phyloP scores from a whole-genome alignment of 139 green algal genomes.

The Volvox reticuliferus region DNA sequence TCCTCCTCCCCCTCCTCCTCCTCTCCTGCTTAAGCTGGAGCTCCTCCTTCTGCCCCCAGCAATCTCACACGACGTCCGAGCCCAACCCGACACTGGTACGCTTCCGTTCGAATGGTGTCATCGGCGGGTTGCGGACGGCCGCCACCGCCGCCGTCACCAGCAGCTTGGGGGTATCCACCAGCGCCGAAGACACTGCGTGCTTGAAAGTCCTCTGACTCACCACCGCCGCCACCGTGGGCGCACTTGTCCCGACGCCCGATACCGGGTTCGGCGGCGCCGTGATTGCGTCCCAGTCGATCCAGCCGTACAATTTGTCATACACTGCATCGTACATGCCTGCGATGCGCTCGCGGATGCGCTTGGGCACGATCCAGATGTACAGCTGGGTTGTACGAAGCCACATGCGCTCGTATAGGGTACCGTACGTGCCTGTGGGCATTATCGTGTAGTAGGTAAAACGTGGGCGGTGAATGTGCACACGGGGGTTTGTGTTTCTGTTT shows the following conservation, averaged over 20 bases:
- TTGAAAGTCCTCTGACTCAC: background rate
- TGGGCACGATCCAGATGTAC: conserved; percentile 18
- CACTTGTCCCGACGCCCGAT: background rate
- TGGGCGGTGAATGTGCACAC: no score
- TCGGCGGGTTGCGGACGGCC: background rate
- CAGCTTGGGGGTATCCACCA: background rate
- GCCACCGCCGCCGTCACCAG: background rate
- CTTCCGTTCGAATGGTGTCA: conserved; percentile 34
- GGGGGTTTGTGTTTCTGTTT: no score
- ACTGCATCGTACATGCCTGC: background rate
- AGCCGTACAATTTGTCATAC: conserved; percentile 19
- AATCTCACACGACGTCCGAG: conserved; percentile 20
- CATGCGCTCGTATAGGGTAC: conserved; percentile 44
- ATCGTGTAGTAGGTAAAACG: no score
- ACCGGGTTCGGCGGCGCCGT: background rate
- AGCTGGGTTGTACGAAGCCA: conserved; percentile 1
- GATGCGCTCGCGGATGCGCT: background rate
- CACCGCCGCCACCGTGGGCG: no score
- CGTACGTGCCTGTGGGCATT: conserved; percentile 19
- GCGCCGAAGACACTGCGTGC: background rate
- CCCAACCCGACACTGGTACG: background rate
- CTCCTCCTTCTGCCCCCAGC: background rate
- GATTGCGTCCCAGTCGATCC: conserved; percentile 37
- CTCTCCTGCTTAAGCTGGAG: no score
- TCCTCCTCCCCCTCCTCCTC: background rate